Evolutionary conservation across 257 asterid genomes (phyloP).

Genomic region (Lantana camara): DNA sequence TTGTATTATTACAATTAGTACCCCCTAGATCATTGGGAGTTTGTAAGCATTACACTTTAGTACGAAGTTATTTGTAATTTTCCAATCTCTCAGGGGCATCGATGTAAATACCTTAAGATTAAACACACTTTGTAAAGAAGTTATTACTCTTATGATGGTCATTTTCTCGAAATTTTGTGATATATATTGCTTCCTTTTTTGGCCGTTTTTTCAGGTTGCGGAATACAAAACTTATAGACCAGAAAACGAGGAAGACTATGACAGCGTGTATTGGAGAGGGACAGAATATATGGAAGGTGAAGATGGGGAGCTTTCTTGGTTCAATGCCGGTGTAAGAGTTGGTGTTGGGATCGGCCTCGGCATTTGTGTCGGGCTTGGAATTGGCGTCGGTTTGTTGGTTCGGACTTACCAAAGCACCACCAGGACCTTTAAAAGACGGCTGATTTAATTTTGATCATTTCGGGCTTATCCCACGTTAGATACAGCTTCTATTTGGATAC

Average conservation of each 20-base stretch:
- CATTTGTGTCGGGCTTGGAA: slow-evolving; percentile 50
- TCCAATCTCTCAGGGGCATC: too few species aligned
- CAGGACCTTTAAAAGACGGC: slow-evolving; percentile 50
- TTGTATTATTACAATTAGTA: too few species aligned
- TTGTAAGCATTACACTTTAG: too few species aligned
- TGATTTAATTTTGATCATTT: slow-evolving; percentile 24
- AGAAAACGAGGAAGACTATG: slow-evolving; percentile 33
- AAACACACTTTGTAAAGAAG: background rate
- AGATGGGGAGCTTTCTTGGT: slow-evolving; percentile 57
- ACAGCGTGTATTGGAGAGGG: slow-evolving; percentile 26
- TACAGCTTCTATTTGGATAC: slow-evolving; percentile 16
- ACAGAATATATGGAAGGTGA: slow-evolving; percentile 36
- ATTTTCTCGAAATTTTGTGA: background rate
- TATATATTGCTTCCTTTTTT: background rate
- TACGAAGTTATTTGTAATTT: too few species aligned
- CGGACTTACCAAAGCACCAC: slow-evolving; percentile 50
- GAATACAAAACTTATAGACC: slow-evolving; percentile 25
- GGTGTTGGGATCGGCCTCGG: slow-evolving; percentile 63
- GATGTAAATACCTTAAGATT: background rate
- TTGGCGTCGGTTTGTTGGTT: slow-evolving; percentile 50
- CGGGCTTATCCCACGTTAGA: background rate
- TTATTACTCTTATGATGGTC: background rate
- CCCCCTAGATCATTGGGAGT: too few species aligned
- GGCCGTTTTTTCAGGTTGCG: slow-evolving; percentile 21
- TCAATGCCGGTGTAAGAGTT: slow-evolving; percentile 57